Conservation (phyloP, 2,329 filamentous ascomycete species). For the Fusarium sp. region DNA sequence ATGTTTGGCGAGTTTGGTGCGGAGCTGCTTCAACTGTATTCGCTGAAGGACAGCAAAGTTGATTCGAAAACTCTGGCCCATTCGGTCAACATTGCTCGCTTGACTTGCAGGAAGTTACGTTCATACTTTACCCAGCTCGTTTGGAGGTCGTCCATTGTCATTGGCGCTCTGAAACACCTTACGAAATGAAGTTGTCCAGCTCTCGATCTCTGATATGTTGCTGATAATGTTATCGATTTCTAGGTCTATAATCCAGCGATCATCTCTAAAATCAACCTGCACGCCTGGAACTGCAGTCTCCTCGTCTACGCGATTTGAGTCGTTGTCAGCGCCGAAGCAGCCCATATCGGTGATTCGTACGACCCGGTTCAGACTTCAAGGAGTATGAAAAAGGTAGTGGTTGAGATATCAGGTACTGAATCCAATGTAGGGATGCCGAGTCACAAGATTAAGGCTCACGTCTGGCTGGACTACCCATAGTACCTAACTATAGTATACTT, state of each 20-base stretch:
- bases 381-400: accelerated
- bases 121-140: neutral
- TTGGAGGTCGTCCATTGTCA: neutral
- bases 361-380: accelerated
- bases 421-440: neutral
- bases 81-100: neutral
- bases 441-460: neutral
- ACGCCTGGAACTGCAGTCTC: neutral
- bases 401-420: neutral
- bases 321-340: neutral
- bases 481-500: neutral
- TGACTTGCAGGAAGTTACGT: accelerated
- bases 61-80: neutral
- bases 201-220: neutral
- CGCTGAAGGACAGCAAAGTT: neutral
- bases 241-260: neutral
- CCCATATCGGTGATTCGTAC: neutral
- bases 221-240: neutral
- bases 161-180: too few relatives aligned
- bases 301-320: neutral
- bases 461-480: too few relatives aligned
- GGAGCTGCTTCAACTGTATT: neutral
- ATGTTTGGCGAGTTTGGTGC: neutral
- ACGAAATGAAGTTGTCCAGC: neutral
- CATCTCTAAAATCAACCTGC: neutral